Evolutionary conservation across 2,329 filamentous ascomycete genomes (phyloP).

Genomic region (Ophiostoma perfectum): DNA sequence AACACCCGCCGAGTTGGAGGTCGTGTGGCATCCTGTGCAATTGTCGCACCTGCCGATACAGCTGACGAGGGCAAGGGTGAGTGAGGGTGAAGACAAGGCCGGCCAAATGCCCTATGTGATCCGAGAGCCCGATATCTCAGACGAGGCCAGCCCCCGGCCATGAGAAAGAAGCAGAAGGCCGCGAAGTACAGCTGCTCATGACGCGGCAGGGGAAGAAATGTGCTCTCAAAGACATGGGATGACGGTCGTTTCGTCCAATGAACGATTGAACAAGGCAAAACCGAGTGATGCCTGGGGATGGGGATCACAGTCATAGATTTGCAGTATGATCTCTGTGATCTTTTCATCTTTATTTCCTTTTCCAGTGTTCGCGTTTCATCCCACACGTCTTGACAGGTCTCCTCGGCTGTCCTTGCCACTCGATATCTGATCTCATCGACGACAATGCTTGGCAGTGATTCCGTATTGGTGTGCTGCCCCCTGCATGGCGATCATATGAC

Average conservation of each 20-base stretch:
- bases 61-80: no score
- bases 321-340: neutral
- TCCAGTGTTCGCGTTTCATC: neutral
- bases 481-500: slow-evolving; percentile 20
- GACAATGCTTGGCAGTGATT: slow-evolving; percentile 14
- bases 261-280: neutral
- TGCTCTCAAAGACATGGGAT: neutral
- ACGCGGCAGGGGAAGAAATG: neutral
- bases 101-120: neutral
- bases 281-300: no score
- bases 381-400: neutral
- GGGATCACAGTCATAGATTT: neutral
- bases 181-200: neutral
- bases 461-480: slow-evolving; percentile 8
- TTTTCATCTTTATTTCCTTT: neutral
- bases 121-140: no score
- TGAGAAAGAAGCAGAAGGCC: no score
- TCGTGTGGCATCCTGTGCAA: neutral
- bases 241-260: neutral
- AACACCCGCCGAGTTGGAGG: neutral
- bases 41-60: no score
- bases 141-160: no score
- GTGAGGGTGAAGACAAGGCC: neutral
- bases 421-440: no score
- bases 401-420: neutral